Evolutionary conservation across 176 grass and related monocot species (phyloP).

Genomic region (Stipa capillata): DNA sequence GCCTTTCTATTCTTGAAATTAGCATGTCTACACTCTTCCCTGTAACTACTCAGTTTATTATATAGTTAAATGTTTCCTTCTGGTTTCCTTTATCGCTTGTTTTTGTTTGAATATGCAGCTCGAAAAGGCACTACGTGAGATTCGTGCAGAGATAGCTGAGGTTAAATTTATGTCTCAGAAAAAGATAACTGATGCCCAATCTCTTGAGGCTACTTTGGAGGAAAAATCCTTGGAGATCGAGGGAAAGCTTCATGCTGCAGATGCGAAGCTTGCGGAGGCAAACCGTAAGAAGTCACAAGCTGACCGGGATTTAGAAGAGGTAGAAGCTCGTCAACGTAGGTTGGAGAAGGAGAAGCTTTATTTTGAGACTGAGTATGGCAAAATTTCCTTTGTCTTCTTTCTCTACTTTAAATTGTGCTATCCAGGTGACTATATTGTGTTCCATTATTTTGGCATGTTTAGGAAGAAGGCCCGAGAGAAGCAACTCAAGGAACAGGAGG

Average conservation of each 20-base stretch:
- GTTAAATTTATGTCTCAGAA: conserved; percentile 71
- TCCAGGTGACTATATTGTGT: neutral
- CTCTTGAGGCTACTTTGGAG: conserved; percentile 64
- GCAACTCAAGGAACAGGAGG: conserved; percentile 55
- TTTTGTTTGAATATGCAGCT: conserved; percentile 47
- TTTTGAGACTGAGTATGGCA: conserved; percentile 58
- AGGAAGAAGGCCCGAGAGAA: conserved; percentile 63
- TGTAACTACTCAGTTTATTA: neutral
- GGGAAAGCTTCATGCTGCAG: conserved; percentile 63
- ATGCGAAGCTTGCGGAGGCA: conserved; percentile 87
- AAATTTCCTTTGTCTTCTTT: neutral
- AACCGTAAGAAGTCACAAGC: conserved; percentile 67
- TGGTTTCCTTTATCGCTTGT: neutral
- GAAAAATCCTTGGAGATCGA: conserved; percentile 72
- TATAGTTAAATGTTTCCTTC: neutral
- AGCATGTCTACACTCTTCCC: neutral
- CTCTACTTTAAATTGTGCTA: neutral
- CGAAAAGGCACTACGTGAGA: conserved; percentile 58
- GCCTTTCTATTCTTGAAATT: neutral
- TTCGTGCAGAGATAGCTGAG: conserved; percentile 62
- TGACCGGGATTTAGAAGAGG: conserved; percentile 59
- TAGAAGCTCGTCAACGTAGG: conserved; percentile 51
- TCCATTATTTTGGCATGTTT: neutral
- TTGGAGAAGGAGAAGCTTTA: conserved; percentile 70
- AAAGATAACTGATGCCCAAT: conserved; percentile 56